These are phyloP conservation scores for Sugiyamaella novakii DNA, from an alignment of 1,139 yeast species.

Conservation along the genomic window DNA sequence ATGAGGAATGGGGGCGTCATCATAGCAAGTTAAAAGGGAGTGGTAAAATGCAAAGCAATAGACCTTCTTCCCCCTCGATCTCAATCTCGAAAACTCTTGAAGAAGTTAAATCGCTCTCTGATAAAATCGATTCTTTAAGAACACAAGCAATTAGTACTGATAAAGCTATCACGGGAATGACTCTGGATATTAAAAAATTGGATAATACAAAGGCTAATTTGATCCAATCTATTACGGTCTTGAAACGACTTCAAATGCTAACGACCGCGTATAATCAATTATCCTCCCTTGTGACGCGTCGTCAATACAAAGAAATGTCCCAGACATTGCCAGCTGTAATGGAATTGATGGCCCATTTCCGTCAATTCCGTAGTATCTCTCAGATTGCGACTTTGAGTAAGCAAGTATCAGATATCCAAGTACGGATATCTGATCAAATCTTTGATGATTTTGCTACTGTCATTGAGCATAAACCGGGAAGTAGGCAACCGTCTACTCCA, in stretches of 20 bases:
- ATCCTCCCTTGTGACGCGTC: constrained; percentile 49
- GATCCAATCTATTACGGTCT: constrained; percentile 78
- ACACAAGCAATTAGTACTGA: constrained; percentile 60
- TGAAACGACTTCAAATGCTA: constrained; percentile 85
- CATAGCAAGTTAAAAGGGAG: constrained; percentile 37
- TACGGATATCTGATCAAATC: constrained; percentile 68
- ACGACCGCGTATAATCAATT: constrained; percentile 75
- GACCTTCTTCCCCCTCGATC: constrained; percentile 1
- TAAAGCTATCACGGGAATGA: constrained; percentile 64
- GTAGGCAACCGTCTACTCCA: constrained; percentile 28
- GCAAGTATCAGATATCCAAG: constrained; percentile 63
- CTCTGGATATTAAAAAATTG: constrained; percentile 72
- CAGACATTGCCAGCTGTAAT: constrained; percentile 74
- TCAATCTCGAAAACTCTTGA: constrained; percentile 30
- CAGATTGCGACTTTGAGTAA: constrained; percentile 74
- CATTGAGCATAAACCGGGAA: constrained; percentile 30
- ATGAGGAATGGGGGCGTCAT: not conserved
- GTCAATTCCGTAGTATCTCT: constrained; percentile 78
- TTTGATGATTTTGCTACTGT: constrained; percentile 69
- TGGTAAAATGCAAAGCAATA: constrained; percentile 26
- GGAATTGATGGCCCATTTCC: constrained; percentile 75
- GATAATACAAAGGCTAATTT: constrained; percentile 84
- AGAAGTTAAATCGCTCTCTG: constrained; percentile 46
- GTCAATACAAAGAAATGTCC: constrained; percentile 66
- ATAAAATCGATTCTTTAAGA: constrained; percentile 50